Conservation (phyloP, 345 rosid genomes). For the Eucalyptus pauciflora region DNA sequence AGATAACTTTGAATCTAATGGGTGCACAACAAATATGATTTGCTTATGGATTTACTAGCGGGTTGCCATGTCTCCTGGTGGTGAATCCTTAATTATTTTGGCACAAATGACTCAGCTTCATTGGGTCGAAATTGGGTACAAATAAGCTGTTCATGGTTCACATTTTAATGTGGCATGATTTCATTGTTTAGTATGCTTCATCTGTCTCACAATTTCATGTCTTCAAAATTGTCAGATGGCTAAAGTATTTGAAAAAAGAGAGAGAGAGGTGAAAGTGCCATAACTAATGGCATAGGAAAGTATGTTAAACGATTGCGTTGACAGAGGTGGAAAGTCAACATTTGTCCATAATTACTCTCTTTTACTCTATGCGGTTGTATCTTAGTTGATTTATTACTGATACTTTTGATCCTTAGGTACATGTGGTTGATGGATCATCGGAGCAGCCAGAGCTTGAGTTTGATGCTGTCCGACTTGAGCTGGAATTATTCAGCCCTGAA, state of each 20-base stretch:
- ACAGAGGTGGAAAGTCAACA: neutral
- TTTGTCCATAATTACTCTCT: neutral
- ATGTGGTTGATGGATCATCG: slow-evolving; percentile 84
- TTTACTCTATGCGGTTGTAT: neutral
- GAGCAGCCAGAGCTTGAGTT: slow-evolving; percentile 80
- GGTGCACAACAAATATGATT: neutral
- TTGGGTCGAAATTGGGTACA: neutral
- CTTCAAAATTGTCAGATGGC: neutral
- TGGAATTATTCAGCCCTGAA: slow-evolving; percentile 85
- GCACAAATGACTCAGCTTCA: neutral
- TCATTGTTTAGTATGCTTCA: neutral
- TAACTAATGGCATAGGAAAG: neutral
- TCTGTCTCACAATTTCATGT: neutral
- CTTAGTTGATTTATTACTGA: neutral
- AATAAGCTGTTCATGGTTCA: neutral
- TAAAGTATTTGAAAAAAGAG: neutral
- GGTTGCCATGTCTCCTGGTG: neutral
- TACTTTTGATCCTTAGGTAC: slow-evolving; percentile 35
- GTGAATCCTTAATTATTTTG: neutral
- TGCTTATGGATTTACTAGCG: neutral
- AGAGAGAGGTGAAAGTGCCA: neutral
- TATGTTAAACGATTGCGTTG: neutral
- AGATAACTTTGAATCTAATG: neutral
- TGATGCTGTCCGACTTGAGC: slow-evolving; percentile 91
- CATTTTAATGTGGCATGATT: neutral